Evolutionary conservation across 768 basidiomycete species (phyloP).

Genomic region (Leccinum boreale): DNA sequence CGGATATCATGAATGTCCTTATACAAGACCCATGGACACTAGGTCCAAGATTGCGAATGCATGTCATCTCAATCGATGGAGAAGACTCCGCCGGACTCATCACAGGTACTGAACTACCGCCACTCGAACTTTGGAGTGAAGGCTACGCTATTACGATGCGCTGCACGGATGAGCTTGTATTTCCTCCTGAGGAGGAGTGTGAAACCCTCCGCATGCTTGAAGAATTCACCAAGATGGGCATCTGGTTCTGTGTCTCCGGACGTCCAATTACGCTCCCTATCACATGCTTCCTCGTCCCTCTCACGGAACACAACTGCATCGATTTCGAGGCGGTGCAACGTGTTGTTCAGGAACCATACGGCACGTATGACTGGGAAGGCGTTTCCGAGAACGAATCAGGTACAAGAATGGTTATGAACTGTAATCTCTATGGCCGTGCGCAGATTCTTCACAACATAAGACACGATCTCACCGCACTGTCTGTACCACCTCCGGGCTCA

Average conservation of each 20-base stretch:
- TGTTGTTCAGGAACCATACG: slow-evolving; percentile 47
- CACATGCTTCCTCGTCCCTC: slow-evolving; percentile 64
- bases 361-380: slow-evolving; percentile 52
- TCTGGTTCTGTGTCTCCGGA: slow-evolving; percentile 62
- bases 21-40: slow-evolving; percentile 69
- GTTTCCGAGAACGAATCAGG: slow-evolving; percentile 49
- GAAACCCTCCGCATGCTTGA: slow-evolving; percentile 52
- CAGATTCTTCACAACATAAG: slow-evolving; percentile 57
- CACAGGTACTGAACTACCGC: slow-evolving; percentile 56
- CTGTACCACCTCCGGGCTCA: slow-evolving; percentile 50
- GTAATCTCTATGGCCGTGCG: slow-evolving; percentile 52
- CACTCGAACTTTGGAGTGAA: slow-evolving; percentile 41
- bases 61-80: slow-evolving; percentile 54
- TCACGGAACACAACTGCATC: slow-evolving; percentile 46
- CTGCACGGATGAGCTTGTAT: slow-evolving; percentile 44
- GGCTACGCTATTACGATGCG: slow-evolving; percentile 38
- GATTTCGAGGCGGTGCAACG: slow-evolving; percentile 57
- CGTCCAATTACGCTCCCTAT: slow-evolving; percentile 50
- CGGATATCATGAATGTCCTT: slow-evolving; percentile 53
- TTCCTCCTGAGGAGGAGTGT: slow-evolving; percentile 45
- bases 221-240: slow-evolving; percentile 59
- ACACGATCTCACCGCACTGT: slow-evolving; percentile 63
- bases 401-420: slow-evolving; percentile 52
- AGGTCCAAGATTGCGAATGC: slow-evolving; percentile 57
- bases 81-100: slow-evolving; percentile 57